Evolutionary conservation across 768 basidiomycete genomes (phyloP), one percentile per base, ranked within the genome.

Genomic region (Pholiota conissans): DNA sequence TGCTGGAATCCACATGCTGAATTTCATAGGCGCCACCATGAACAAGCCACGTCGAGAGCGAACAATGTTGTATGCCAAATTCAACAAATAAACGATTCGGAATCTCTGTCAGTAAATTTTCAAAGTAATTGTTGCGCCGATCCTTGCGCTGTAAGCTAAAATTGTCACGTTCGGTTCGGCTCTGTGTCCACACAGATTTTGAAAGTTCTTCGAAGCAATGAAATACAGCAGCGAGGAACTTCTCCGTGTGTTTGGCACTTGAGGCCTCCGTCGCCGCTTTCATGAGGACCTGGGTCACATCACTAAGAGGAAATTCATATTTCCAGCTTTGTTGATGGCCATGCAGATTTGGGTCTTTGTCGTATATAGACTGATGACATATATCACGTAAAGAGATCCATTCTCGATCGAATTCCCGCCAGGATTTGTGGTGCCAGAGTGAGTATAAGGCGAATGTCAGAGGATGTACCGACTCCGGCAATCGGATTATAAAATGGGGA

Each of bases 201-300:
- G 58, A 52, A 16, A 64, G 34, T n/a, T 64, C 60, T 46, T 60
- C 52, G 30, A 64, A 64, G 42, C 63, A 64, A 30, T 64, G 60
- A 37, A 61, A 59, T 1, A 52, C 51, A 2, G 58, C 56, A n/a
- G 54, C 54, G n/a, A 64, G 35, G 20, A 57, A 42, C 3, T 18
- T 11, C 10, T 64, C 58, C 27, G 54, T 48, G 20, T 61, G 56
- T 39, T 64, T 52, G 37, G 52, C 29, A 22, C 50, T 34, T 11
- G 24, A 20, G 3, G 24, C 57, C 20, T 49, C 39, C 10, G 49
- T 34, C 18, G 52, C 46, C 0, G 58, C 52, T 11, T 30, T 29
- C 0, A 52, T 52, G 11, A 64, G 52, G n/a, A 8, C 24, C n/a
- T 59, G 59, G 1, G 62, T 63, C 24, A 60, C 60, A 22, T 63